Evolutionary conservation across 805 yeast genomes (phyloP).

Genomic region (Grigorovia yakushimaensis): DNA sequence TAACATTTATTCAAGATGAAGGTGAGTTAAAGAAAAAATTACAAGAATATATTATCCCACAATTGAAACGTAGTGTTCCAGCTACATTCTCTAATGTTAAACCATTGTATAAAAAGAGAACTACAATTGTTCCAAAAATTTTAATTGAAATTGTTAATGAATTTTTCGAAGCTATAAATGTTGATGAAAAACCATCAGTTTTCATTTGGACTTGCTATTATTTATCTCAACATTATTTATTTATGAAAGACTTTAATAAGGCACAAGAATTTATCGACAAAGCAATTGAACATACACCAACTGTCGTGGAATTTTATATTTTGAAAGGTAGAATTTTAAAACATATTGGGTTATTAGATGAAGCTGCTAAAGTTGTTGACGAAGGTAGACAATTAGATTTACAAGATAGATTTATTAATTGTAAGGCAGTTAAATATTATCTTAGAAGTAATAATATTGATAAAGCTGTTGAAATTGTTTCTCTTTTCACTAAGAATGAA

Average conservation of each 20-base stretch:
- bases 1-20: slow-evolving; percentile 55
- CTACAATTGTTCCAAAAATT: slow-evolving; percentile 27
- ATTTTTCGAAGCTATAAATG: slow-evolving; percentile 31
- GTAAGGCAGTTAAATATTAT: slow-evolving; percentile 76
- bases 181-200: slow-evolving; percentile 28
- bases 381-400: slow-evolving; percentile 67
- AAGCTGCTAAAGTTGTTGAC: slow-evolving; percentile 59
- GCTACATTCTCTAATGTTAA: slow-evolving; percentile 81
- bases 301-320: slow-evolving; percentile 72
- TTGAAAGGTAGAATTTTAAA: slow-evolving; percentile 73
- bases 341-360: slow-evolving; percentile 49
- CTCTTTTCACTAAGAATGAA: slow-evolving; percentile 79
- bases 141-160: slow-evolving; percentile 47
- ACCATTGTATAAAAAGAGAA: slow-evolving; percentile 53
- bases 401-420: slow-evolving; percentile 86
- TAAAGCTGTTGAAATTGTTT: slow-evolving; percentile 62
- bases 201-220: slow-evolving; percentile 62
- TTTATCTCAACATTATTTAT: slow-evolving; percentile 68
- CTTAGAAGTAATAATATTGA: slow-evolving; percentile 67
- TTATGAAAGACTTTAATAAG: slow-evolving; percentile 38
- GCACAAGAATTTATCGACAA: slow-evolving; percentile 51
- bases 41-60: slow-evolving; percentile 44
- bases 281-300: slow-evolving; percentile 69
- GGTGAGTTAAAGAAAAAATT: slow-evolving; percentile 36
- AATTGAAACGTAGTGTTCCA: slow-evolving; percentile 76